phyloP scores from a whole-genome alignment of 192 early-diverging fungal species.

The Coemansia sp. region DNA sequence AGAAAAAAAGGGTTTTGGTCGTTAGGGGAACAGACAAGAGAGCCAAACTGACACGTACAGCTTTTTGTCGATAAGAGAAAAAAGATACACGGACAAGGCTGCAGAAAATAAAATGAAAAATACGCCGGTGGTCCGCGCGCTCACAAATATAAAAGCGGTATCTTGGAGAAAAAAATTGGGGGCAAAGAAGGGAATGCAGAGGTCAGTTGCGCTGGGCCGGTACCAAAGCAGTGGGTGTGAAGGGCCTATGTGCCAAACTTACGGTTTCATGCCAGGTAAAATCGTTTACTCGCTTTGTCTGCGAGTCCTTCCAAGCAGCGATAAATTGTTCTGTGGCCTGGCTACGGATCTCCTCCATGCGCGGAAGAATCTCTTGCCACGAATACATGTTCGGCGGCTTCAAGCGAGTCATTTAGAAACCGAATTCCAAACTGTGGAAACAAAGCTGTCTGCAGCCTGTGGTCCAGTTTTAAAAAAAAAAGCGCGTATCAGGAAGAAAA shows the following conservation, averaged over 20 bases:
- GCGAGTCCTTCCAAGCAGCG: slow-evolving; percentile 41
- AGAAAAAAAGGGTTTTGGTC: background rate
- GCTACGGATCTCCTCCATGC: slow-evolving; percentile 54
- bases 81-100: background rate
- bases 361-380: slow-evolving; percentile 53
- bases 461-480: background rate
- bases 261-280: slow-evolving; percentile 59
- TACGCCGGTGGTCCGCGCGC: background rate
- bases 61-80: no score
- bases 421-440: slow-evolving; percentile 11
- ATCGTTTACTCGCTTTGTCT: slow-evolving; percentile 21
- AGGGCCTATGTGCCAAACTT: slow-evolving; percentile 14
- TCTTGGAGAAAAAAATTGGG: background rate
- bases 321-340: slow-evolving; percentile 55
- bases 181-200: background rate
- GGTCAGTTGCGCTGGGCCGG: background rate
- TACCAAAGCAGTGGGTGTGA: background rate
- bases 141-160: background rate
- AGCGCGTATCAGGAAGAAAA: background rate
- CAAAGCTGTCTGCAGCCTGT: slow-evolving; percentile 1
- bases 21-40: no score
- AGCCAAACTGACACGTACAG: no score
- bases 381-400: slow-evolving; percentile 30
- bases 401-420: slow-evolving; percentile 21
- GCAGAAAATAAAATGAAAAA: slow-evolving; percentile 3